phyloP scores from a whole-genome alignment of 2,329 filamentous ascomycete genomes.

The Trichothecium roseum region DNA sequence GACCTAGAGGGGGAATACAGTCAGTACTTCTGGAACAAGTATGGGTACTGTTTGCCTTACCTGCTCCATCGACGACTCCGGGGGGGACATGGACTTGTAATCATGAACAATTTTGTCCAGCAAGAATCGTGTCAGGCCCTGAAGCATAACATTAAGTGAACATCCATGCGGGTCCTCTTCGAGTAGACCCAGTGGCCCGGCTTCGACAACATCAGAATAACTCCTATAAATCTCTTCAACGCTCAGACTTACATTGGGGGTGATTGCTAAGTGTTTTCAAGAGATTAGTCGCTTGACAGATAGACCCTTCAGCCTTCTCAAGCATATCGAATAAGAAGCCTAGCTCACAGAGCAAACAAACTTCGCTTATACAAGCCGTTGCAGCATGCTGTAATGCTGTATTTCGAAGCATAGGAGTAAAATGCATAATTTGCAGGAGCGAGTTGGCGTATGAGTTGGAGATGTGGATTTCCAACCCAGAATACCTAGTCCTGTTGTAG shows the following conservation, averaged over 20 bases:
- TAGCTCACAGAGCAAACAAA: constrained; percentile 84
- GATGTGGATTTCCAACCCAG: constrained; percentile 91
- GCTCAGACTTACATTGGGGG: constrained; percentile 49
- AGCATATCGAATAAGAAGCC: constrained; percentile 98
- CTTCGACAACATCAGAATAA: constrained; percentile 30
- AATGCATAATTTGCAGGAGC: constrained; percentile 81
- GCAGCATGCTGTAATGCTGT: constrained; percentile 82
- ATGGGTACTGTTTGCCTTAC: constrained; percentile 20
- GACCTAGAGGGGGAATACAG: constrained; percentile 22
- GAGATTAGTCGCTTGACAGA: constrained; percentile 93
- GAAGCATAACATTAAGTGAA: constrained; percentile 70
- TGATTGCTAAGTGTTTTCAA: constrained; percentile 80
- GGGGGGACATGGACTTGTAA: constrained; percentile 56
- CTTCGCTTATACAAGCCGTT: constrained; percentile 69
- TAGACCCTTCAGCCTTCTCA: constrained; percentile 85
- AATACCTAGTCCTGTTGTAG: constrained; percentile 88
- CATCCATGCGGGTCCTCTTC: constrained; percentile 72
- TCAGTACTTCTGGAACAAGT: neutral
- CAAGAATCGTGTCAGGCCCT: constrained; percentile 77
- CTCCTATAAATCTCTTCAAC: no score
- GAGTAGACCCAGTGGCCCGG: constrained; percentile 65
- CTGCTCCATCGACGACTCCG: constrained; percentile 59
- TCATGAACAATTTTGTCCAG: constrained; percentile 72
- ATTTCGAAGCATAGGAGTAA: constrained; percentile 81
- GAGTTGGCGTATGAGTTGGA: constrained; percentile 94